Conservation (phyloP, 1,284 basidiomycete genomes). For the Psilocybe mexicana region DNA sequence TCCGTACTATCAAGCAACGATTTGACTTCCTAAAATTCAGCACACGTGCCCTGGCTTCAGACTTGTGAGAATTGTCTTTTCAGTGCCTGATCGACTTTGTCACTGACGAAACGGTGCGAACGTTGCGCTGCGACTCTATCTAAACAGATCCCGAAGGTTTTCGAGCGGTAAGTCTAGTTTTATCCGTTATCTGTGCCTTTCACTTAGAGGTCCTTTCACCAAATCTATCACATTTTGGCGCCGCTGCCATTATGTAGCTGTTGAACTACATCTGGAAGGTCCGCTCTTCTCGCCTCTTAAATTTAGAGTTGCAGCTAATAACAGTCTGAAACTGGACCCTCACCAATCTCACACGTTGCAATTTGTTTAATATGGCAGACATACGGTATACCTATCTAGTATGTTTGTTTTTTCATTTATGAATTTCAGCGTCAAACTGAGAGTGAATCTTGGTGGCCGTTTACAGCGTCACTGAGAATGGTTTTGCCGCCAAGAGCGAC, state of each 20-base stretch:
- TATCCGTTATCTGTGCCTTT: background rate
- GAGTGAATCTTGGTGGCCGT: background rate
- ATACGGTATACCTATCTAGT: constrained; percentile 71
- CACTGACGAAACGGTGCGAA: constrained; percentile 1
- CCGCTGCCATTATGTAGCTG: constrained; percentile 37
- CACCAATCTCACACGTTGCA: constrained; percentile 5
- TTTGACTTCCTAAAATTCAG: constrained; percentile 30
- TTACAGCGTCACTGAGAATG: constrained; percentile 69
- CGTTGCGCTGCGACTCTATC: background rate
- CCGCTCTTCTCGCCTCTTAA: constrained; percentile 9
- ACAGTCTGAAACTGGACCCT: background rate
- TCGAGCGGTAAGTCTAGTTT: constrained; percentile 39
- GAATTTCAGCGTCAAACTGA: background rate
- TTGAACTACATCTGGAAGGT: constrained; percentile 74
- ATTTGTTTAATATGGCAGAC: constrained; percentile 35
- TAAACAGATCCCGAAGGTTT: constrained; percentile 57
- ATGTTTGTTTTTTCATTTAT: constrained; percentile 16
- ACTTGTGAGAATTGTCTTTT: constrained; percentile 43
- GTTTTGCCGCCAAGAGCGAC: constrained; percentile 74
- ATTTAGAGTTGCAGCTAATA: background rate
- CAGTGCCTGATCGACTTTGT: background rate
- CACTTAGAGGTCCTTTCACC: background rate
- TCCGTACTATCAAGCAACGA: background rate
- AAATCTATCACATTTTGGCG: background rate
- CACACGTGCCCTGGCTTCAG: constrained; percentile 64